Conservation (phyloP, 345 rosid genomes). For the Mallotus nudiflorus region DNA sequence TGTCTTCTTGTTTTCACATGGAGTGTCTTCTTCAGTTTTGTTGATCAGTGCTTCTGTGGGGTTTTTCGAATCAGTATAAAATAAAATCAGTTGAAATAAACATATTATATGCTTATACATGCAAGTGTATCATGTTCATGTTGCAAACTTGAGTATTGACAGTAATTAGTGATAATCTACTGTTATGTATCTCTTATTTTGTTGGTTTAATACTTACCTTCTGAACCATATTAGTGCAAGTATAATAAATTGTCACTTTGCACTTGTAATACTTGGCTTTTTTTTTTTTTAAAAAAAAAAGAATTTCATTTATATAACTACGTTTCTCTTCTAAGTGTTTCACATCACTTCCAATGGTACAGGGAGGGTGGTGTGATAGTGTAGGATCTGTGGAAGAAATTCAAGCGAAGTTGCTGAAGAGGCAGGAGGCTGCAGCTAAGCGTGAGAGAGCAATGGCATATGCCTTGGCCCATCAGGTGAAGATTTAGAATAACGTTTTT, state of each 20-base stretch:
- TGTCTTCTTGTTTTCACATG: neutral
- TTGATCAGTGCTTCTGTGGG: neutral
- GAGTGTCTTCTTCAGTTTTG: neutral
- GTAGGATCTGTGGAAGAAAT: slow-evolving; percentile 94
- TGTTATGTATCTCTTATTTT: neutral
- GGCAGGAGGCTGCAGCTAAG: slow-evolving; percentile 99
- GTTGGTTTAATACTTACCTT: neutral
- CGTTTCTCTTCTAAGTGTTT: slow-evolving; percentile 21
- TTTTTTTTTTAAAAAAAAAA: neutral
- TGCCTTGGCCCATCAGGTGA: slow-evolving; percentile 97
- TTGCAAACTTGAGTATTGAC: neutral
- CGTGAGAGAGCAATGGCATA: slow-evolving; percentile 99
- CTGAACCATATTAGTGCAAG: neutral
- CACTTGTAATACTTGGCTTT: neutral
- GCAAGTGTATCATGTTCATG: neutral
- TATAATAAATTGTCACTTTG: neutral
- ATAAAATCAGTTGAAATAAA: neutral
- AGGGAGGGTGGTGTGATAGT: slow-evolving; percentile 99
- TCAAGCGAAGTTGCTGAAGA: slow-evolving; percentile 84
- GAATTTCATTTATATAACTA: slow-evolving; percentile 7
- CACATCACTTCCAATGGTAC: slow-evolving; percentile 23
- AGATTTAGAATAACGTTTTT: slow-evolving; percentile 10
- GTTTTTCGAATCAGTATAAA: neutral
- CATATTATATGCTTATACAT: neutral
- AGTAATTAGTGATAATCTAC: neutral